Conservation (phyloP, 345 rosid species). For the sweet orange (Citrus sinensis) region DNA sequence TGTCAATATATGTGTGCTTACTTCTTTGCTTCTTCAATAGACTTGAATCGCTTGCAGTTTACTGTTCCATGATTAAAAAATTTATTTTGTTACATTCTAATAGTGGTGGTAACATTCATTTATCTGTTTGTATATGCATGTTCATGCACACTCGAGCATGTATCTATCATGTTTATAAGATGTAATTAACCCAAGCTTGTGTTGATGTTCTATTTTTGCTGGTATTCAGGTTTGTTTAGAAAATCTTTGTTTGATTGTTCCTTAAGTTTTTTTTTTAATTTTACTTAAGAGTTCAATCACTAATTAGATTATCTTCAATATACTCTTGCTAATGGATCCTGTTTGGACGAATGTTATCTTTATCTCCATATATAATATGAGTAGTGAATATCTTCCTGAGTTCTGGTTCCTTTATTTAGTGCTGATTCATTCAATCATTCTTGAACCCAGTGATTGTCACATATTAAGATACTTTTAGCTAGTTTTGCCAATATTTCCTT, state of each 20-base stretch:
- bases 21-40: neutral
- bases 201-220: neutral
- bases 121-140: neutral
- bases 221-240: neutral
- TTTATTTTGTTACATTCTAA: neutral
- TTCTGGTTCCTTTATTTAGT: neutral
- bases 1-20: neutral
- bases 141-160: neutral
- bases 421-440: neutral
- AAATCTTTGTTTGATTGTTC: neutral
- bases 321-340: neutral
- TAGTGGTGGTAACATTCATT: neutral
- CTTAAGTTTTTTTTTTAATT: neutral
- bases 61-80: neutral
- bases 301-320: neutral
- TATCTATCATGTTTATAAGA: neutral
- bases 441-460: neutral
- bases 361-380: neutral
- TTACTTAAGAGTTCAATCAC: neutral
- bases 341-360: neutral
- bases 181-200: neutral
- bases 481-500: constrained; percentile 7
- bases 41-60: neutral
- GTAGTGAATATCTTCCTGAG: neutral
- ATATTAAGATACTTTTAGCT: neutral